A percentile compares a stretch with the other conserved stretches of the same genome.
Evolutionary conservation across 2,329 filamentous ascomycete genomes (phyloP).

Genomic region (Arthrobotrys conoides): DNA sequence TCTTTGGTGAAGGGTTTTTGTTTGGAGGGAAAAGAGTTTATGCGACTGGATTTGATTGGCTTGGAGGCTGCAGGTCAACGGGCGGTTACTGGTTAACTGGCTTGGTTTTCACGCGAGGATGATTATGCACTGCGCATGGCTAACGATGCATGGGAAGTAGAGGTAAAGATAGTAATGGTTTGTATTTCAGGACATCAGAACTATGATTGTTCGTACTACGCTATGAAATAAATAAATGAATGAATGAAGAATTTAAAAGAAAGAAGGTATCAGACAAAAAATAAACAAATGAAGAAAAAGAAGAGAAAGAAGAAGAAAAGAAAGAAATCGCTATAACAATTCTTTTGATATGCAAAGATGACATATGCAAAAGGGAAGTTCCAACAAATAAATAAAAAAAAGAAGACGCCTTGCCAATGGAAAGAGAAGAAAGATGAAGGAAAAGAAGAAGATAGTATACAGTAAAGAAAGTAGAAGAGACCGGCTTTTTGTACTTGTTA

Average conservation of each 20-base stretch:
- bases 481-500: slow-evolving; percentile 3
- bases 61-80: neutral
- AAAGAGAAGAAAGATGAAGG: neutral
- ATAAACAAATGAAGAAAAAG: slow-evolving; percentile 21
- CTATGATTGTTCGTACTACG: slow-evolving; percentile 50
- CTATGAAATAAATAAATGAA: slow-evolving; percentile 33
- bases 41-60: neutral
- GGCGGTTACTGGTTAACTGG: slow-evolving; percentile 1
- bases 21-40: neutral
- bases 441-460: slow-evolving; percentile 35
- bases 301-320: neutral
- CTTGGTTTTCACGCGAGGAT: slow-evolving; percentile 13
- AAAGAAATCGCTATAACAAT: slow-evolving; percentile 52
- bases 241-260: neutral
- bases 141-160: neutral
- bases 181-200: slow-evolving; percentile 28
- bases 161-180: neutral
- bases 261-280: neutral
- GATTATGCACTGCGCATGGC: neutral
- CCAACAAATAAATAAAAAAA: slow-evolving; percentile 5
- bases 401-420: slow-evolving; percentile 50
- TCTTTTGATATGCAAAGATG: slow-evolving; percentile 42
- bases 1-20: neutral
- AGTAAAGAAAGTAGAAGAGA: slow-evolving; percentile 10
- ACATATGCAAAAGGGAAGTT: slow-evolving; percentile 27